Conservation (phyloP, 2,329 filamentous ascomycete species). For the Dactylellina haptotyla region DNA sequence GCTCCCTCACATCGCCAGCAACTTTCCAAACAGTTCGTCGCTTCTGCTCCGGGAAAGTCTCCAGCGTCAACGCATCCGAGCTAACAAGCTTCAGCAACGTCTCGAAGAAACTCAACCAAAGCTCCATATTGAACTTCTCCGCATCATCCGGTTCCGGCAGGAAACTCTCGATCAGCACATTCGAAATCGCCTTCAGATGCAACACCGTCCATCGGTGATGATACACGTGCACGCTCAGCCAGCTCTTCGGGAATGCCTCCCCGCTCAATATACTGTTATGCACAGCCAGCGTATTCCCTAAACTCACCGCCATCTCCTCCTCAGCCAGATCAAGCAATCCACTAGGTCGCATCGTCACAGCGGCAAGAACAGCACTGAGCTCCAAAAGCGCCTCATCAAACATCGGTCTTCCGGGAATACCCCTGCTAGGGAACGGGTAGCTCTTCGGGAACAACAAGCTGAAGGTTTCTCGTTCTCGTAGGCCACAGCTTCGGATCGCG, state of each 20-base stretch:
- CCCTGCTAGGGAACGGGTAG: conserved; percentile 85
- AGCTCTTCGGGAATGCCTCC: conserved; percentile 86
- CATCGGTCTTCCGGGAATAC: conserved; percentile 69
- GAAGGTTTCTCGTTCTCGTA: conserved; percentile 69
- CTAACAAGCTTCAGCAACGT: conserved; percentile 88
- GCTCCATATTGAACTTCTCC: conserved; percentile 87
- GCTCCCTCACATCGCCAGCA: conserved; percentile 91
- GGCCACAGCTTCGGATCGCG: conserved; percentile 74
- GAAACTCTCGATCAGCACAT: conserved; percentile 82
- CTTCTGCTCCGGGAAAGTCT: conserved; percentile 97
- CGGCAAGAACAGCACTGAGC: conserved; percentile 85
- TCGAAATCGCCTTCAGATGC: conserved; percentile 81
- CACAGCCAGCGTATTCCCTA: conserved; percentile 82
- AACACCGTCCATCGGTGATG: conserved; percentile 90
- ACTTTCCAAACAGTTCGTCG: conserved; percentile 98
- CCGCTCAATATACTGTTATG: conserved; percentile 89
- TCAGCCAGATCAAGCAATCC: conserved; percentile 80
- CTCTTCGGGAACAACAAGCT: conserved; percentile 89
- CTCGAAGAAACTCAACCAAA: conserved; percentile 94
- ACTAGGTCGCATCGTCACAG: conserved; percentile 77
- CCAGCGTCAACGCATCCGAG: conserved; percentile 86
- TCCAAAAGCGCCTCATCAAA: conserved; percentile 92
- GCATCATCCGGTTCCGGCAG: conserved; percentile 90
- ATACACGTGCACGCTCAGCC: conserved; percentile 93
- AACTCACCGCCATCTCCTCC: conserved; percentile 76